Base-by-base conservation (phyloP, 2,329 filamentous ascomycete species). In the Thelonectria rubi region DNA sequence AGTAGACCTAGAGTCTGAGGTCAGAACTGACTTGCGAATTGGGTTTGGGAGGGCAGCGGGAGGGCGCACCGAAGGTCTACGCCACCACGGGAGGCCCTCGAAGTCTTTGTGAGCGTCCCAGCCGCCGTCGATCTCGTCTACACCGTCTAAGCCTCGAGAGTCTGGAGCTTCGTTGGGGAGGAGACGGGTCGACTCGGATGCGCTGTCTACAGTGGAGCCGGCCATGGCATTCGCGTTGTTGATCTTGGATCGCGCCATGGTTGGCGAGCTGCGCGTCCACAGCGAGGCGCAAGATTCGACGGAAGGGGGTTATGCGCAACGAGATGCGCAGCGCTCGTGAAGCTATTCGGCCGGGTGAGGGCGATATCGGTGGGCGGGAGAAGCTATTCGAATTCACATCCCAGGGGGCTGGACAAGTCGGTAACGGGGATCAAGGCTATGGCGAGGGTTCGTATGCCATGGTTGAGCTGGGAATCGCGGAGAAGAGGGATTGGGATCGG, bases 1-100 rank as follows among this genome's bases (percentile, higher is more conserved):
- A 98, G 76, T 84, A 92, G 54, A 96, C 86, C 91, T 92, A 63
- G 34, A 49, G 50, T 55, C 26, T 18, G 60, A 47, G 54, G 65
- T 77, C 66, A 75, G 69, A 63, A 45, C 56, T 51, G 32, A 20
- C 26, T 43, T 32, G 47, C 39, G 42, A 26, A 57, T 37, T 51
- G 39, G 26, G 20, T 21, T 56, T 60, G 26, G 20, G 26, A 8
- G 10, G 10, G 26, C 21, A 20, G 15, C 52, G 48, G 56, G 15
- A 17, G 46, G 51, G 64, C 84, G 65, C 79, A 89, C 86, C 48
- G 87, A 89, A 14, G 90, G 89, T 66, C 74, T 80, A 64, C 79
- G 84, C 81, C 87, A 88, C 86, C 86, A 88, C 4, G 88, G 83
- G 54, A 89, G 67, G 8, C 81, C 81, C 32, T 81, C 80, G 65